phyloP scores from a whole-genome alignment of 495 filamentous ascomycete genomes.

The Podospora conica region DNA sequence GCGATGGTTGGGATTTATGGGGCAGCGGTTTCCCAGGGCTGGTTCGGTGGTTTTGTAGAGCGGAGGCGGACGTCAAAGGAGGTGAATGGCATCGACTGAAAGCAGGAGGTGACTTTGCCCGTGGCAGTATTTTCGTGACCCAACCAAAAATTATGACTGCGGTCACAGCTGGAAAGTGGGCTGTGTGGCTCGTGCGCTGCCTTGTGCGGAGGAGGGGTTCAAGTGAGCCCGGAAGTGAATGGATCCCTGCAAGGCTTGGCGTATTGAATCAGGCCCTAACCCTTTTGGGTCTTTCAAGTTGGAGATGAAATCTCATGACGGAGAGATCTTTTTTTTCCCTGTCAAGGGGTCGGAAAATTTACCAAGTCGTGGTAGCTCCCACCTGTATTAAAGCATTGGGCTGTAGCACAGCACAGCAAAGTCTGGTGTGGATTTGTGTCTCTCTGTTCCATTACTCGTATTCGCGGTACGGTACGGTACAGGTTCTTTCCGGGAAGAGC shows the following conservation, averaged over 20 bases:
- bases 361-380: too few species aligned
- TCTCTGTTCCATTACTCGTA: neutral
- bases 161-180: conserved; percentile 17
- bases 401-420: too few species aligned
- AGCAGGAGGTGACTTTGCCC: conserved; percentile 17
- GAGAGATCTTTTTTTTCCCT: neutral
- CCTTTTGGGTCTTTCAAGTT: neutral
- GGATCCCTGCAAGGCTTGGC: neutral
- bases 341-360: neutral
- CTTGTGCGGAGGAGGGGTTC: conserved; percentile 1
- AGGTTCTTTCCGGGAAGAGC: neutral
- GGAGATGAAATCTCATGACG: too few species aligned
- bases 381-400: neutral
- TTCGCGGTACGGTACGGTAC: neutral
- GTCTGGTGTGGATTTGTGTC: too few species aligned
- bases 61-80: neutral
- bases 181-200: conserved; percentile 25
- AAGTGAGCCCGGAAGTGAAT: neutral
- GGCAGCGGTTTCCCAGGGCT: neutral
- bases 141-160: conserved; percentile 23
- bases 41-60: neutral
- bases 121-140: conserved; percentile 23
- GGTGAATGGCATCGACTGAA: conserved; percentile 6
- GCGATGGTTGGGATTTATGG: neutral
- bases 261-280: neutral